These are phyloP conservation scores for Fraxinus americana DNA, from an alignment of 257 asterid species.

Conservation along the genomic window DNA sequence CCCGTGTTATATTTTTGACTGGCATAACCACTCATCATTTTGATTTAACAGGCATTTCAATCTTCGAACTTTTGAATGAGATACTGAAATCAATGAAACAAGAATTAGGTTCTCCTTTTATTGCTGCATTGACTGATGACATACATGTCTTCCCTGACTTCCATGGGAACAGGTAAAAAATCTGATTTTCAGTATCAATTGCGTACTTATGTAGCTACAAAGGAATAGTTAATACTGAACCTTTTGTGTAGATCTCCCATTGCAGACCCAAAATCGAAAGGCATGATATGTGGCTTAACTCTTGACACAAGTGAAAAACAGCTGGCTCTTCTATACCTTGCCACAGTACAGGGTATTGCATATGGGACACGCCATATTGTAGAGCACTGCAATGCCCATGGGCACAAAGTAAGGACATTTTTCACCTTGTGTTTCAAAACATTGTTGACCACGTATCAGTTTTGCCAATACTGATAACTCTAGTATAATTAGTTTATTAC, in stretches of 20 bases:
- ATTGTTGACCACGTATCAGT: not conserved
- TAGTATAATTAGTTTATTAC: no score
- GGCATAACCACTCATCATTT: not conserved
- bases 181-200: conserved; percentile 4
- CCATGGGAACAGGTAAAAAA: conserved; percentile 91
- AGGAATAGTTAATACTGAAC: conserved; percentile 27
- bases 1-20: not conserved
- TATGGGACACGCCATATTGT: conserved; percentile 93
- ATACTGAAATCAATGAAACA: conserved; percentile 62
- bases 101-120: conserved; percentile 61
- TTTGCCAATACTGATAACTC: not conserved
- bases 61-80: conserved; percentile 80
- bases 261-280: conserved; percentile 95
- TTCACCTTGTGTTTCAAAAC: conserved; percentile 12
- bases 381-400: conserved; percentile 92
- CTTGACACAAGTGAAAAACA: conserved; percentile 88
- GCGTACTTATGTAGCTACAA: not conserved
- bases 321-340: conserved; percentile 87
- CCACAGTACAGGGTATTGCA: conserved; percentile 86
- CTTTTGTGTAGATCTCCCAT: conserved; percentile 79
- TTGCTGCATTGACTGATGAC: conserved; percentile 80
- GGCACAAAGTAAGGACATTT: conserved; percentile 68
- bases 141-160: conserved; percentile 90
- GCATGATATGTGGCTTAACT: conserved; percentile 78
- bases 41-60: conserved; percentile 58